Conservation (phyloP, 2,329 filamentous ascomycete genomes). For the Acrodontium crateriforme region DNA sequence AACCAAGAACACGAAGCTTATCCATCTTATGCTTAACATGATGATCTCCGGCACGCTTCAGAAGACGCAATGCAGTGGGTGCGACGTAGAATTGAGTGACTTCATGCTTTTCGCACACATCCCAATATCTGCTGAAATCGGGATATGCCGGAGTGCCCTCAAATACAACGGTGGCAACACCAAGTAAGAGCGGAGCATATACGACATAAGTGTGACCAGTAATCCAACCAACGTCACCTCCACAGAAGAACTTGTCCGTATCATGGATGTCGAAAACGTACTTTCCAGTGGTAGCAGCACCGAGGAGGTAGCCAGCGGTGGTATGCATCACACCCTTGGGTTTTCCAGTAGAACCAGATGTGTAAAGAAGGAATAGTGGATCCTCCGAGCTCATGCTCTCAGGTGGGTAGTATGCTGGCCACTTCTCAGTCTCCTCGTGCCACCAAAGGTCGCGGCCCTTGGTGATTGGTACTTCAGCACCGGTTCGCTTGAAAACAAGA, state of each 20-base stretch:
- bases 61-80: constrained; percentile 76
- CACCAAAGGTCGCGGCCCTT: constrained; percentile 87
- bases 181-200: constrained; percentile 84
- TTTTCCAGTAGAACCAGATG: constrained; percentile 93
- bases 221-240: constrained; percentile 97
- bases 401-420: constrained; percentile 80
- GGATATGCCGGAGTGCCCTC: constrained; percentile 96
- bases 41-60: constrained; percentile 91
- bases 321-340: constrained; percentile 99
- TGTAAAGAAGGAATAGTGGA: constrained; percentile 94
- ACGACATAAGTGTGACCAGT: constrained; percentile 98
- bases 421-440: constrained; percentile 97
- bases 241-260: constrained; percentile 89
- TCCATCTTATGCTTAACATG: constrained; percentile 85
- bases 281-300: constrained; percentile 85
- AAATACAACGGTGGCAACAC: constrained; percentile 90
- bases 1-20: constrained; percentile 76
- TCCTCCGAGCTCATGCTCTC: constrained; percentile 88
- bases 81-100: constrained; percentile 98
- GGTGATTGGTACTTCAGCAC: constrained; percentile 83
- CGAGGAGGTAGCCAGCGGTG: constrained; percentile 86
- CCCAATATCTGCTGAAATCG: constrained; percentile 97
- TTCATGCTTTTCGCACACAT: constrained; percentile 87
- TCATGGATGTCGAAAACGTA: constrained; percentile 98
- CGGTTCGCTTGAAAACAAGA: constrained; percentile 90